These are phyloP conservation scores for Coniophora puteana DNA, from an alignment of 1,284 basidiomycete species.

Conservation along the genomic window DNA sequence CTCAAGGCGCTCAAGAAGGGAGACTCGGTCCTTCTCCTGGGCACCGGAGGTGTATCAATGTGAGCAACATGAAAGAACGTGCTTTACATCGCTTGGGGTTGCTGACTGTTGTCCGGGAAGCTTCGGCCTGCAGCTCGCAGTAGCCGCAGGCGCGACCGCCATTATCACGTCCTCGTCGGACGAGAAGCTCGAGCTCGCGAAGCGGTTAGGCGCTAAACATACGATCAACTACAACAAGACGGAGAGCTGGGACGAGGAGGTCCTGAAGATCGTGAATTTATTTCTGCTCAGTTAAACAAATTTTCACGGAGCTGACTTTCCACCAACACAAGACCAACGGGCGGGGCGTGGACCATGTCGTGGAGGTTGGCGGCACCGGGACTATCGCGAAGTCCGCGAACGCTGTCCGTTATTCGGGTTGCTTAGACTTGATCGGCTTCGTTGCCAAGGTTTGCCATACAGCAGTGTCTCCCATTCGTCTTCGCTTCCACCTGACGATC, in stretches of 20 bases:
- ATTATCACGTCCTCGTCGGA: conserved; percentile 58
- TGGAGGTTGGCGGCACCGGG: conserved; percentile 49
- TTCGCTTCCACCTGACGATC: background rate
- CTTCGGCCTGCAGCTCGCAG: conserved; percentile 47
- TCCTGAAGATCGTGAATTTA: conserved; percentile 30
- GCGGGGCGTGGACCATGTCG: conserved; percentile 48
- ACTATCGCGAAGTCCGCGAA: conserved; percentile 42
- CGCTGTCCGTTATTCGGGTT: conserved; percentile 36
- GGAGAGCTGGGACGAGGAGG: conserved; percentile 50
- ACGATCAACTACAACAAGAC: conserved; percentile 52
- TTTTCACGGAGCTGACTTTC: background rate
- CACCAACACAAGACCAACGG: conserved; percentile 35
- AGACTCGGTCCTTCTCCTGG: conserved; percentile 43
- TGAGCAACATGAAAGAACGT: conserved; percentile 18
- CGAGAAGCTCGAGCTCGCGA: conserved; percentile 46
- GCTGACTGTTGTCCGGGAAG: conserved; percentile 20
- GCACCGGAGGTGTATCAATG: conserved; percentile 55
- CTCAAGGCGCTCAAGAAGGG: conserved; percentile 37
- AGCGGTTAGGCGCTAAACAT: conserved; percentile 42
- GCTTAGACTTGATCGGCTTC: conserved; percentile 45
- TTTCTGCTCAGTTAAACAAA: background rate
- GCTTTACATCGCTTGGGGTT: background rate
- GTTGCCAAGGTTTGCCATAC: conserved; percentile 29
- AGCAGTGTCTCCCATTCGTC: conserved; percentile 8
- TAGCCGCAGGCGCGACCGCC: conserved; percentile 49